Conservation (phyloP, 164 flowering plant genomes). For the Tetracentron sinense region DNA sequence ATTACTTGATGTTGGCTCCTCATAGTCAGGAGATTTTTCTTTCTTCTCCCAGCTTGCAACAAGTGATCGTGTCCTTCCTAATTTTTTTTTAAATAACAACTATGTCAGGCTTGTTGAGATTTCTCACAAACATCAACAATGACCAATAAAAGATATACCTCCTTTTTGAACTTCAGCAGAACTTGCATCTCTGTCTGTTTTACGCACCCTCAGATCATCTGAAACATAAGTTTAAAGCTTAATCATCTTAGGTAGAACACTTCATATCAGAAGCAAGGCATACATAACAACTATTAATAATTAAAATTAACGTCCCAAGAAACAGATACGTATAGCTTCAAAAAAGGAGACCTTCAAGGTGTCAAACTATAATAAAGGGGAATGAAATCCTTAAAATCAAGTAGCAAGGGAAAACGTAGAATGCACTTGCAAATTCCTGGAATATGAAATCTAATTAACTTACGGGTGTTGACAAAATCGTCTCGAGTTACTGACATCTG, state of each 20-base stretch:
- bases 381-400: background rate
- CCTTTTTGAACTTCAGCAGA: constrained; percentile 40
- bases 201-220: constrained; percentile 50
- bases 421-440: background rate
- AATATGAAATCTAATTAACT: background rate
- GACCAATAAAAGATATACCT: constrained; percentile 23
- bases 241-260: background rate
- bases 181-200: constrained; percentile 34
- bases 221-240: constrained; percentile 18
- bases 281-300: background rate
- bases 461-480: background rate
- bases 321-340: no score
- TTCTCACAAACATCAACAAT: constrained; percentile 1
- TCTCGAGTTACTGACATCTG: background rate
- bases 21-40: constrained; percentile 48
- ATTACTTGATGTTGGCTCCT: constrained; percentile 37
- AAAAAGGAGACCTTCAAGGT: background rate
- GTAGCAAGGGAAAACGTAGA: background rate
- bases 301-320: no score
- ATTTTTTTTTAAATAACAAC: constrained; percentile 2
- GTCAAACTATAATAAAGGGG: background rate
- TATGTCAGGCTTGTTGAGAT: background rate
- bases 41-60: constrained; percentile 65
- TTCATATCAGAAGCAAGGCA: background rate
- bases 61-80: constrained; percentile 59